Percentiles rank a stretch among this genome's conserved stretches.
These are phyloP conservation scores for Eucalyptus pauciflora DNA, from an alignment of 345 rosid genomes.

Conservation along the genomic window DNA sequence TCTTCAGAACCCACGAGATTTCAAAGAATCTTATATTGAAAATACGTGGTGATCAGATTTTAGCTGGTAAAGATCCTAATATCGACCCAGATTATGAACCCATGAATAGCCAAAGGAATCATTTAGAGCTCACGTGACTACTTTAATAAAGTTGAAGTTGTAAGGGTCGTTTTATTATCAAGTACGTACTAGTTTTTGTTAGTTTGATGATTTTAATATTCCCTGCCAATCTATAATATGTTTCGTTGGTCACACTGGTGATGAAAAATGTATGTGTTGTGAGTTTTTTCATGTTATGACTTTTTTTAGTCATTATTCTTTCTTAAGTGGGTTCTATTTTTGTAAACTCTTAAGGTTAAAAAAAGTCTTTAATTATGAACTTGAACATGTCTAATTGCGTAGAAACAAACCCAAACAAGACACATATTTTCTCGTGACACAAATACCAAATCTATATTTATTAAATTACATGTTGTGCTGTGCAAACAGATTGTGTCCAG, in stretches of 20 bases:
- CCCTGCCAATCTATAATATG: neutral
- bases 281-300: neutral
- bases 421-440: neutral
- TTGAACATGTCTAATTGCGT: neutral
- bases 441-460: neutral
- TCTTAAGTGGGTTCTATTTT: neutral
- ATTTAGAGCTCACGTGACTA: neutral
- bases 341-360: neutral
- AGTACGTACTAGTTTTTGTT: neutral
- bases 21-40: neutral
- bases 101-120: neutral
- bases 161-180: neutral
- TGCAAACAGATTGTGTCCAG: neutral
- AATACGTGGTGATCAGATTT: neutral
- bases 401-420: neutral
- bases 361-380: neutral
- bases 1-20: neutral
- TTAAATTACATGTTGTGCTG: rapidly evolving
- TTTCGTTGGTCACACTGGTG: neutral
- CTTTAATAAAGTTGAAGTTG: neutral
- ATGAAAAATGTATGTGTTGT: neutral
- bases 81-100: neutral
- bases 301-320: neutral
- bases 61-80: neutral
- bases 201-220: neutral